phyloP scores from a whole-genome alignment of 768 basidiomycete species.

The Lyophyllum semitale region DNA sequence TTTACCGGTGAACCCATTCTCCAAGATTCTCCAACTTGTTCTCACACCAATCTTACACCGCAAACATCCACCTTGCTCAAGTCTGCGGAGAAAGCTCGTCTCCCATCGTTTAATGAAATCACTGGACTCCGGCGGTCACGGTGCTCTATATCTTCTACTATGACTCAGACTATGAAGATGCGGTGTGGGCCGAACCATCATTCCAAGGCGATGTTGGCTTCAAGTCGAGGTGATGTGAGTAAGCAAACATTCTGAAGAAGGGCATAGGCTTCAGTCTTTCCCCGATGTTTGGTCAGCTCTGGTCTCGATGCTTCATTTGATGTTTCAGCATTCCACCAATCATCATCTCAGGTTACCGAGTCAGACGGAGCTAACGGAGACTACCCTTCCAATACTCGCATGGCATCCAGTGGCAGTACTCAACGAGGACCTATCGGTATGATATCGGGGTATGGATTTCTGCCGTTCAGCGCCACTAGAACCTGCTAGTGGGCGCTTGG shows the following conservation, averaged over 20 bases:
- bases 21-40: too few species aligned
- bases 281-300: slow-evolving; percentile 18
- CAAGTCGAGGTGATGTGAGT: slow-evolving; percentile 4
- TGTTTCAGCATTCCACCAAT: slow-evolving; percentile 20
- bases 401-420: slow-evolving; percentile 14
- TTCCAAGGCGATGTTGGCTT: neutral
- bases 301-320: slow-evolving; percentile 12
- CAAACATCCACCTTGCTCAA: too few species aligned
- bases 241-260: slow-evolving; percentile 1
- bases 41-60: too few species aligned
- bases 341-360: slow-evolving; percentile 12
- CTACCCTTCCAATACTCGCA: slow-evolving; percentile 10
- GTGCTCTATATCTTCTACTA: too few species aligned
- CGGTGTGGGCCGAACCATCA: neutral
- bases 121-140: too few species aligned
- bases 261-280: slow-evolving; percentile 7
- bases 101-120: too few species aligned
- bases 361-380: slow-evolving; percentile 15
- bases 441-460: slow-evolving; percentile 12
- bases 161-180: too few species aligned
- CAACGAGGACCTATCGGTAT: slow-evolving; percentile 12
- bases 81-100: too few species aligned
- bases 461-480: slow-evolving; percentile 11
- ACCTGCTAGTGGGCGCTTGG: slow-evolving; percentile 3
- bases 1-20: too few species aligned